Evolutionary conservation across 768 basidiomycete species (phyloP), one percentile per base, ranked within the genome.

Genomic region (Lyophyllum decastes): DNA sequence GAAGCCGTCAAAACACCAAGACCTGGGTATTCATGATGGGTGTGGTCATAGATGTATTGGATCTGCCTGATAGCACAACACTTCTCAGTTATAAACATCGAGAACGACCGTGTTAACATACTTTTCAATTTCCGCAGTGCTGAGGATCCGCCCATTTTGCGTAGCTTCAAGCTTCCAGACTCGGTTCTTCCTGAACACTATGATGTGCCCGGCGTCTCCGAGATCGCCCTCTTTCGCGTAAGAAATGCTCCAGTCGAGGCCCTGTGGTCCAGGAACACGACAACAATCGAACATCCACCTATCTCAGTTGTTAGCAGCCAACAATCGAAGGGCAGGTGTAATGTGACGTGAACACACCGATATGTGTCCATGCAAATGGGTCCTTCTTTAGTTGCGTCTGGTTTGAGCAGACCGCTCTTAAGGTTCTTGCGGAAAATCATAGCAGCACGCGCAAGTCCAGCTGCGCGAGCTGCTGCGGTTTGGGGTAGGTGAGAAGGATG

Each of bases 221-320:
- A 63, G 60, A 38, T 88, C 86, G 17, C 78, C 80, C 10, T 73
- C 69, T 50, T 82, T 75, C 0, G 90, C 86, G 61, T 90, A 83
- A 16, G 86, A 84, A 19, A 87, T 73, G 60, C 87, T 85, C 84
- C 91, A 91, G 68, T 98, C 95, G 3, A 85, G 72, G 17, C 89
- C 88, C 45, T 88, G 80, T 10, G 76, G 70, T 1, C 89, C 89
- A 2, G 92, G 92, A 19, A 94, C 77, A 54, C 92, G 89, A 61
- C 85, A 91, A 69, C 91, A 92, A 68, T 94, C 92, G 63, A 94
- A 94, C 92, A 94, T 93, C 92, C 92, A 94, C 49, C 90, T 91
- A 41, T 17, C 27, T 34, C 38, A 38, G 35, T 49, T 6, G 55
- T n/a, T 30, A 44, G 24, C 40, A 30, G 43, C 35, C 24, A 16